Percentiles rank a stretch among this genome's conserved stretches.
phyloP scores from a whole-genome alignment of 2,329 filamentous ascomycete species.

The Colletotrichum salicis region DNA sequence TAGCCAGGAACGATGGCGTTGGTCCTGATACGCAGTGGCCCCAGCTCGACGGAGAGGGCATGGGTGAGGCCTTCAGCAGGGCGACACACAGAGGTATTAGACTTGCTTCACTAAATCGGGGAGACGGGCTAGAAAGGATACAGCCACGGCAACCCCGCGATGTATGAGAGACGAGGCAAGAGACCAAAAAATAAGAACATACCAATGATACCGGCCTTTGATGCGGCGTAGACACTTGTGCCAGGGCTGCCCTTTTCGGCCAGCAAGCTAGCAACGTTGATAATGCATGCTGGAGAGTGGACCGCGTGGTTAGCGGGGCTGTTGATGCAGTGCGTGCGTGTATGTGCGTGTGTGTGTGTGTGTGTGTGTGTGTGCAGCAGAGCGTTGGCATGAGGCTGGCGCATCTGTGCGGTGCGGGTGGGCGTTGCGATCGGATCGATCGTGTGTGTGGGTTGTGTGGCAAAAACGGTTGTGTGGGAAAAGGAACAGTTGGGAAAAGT shows the following conservation, averaged over 20 bases:
- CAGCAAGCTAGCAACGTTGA: conserved; percentile 84
- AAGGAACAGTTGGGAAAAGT: neutral
- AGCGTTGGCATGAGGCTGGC: neutral
- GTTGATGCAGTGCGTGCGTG: neutral
- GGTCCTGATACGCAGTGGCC: conserved; percentile 72
- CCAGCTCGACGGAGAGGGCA: conserved; percentile 72
- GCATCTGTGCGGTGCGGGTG: conserved; percentile 20
- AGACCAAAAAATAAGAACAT: conserved; percentile 41
- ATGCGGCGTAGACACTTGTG: conserved; percentile 78
- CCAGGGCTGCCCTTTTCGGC: conserved; percentile 76
- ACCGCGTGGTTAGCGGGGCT: conserved; percentile 24
- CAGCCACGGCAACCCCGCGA: neutral
- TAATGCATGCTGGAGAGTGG: conserved; percentile 69
- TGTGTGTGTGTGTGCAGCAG: neutral
- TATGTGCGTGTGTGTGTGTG: neutral
- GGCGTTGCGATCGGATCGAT: conserved; percentile 13
- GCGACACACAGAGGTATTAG: conserved; percentile 9
- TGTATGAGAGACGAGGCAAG: conserved; percentile 24
- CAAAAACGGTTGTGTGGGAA: neutral
- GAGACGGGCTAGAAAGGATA: conserved; percentile 3
- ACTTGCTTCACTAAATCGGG: conserved; percentile 9
- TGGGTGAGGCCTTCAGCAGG: conserved; percentile 70
- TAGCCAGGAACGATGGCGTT: conserved; percentile 88
- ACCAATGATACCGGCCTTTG: conserved; percentile 83
- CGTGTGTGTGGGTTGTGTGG: neutral